A percentile compares a stretch with the other conserved stretches of the same genome.
phyloP scores from a whole-genome alignment of 169 alveolate species.

The Cryptosporidium viatorum region DNA sequence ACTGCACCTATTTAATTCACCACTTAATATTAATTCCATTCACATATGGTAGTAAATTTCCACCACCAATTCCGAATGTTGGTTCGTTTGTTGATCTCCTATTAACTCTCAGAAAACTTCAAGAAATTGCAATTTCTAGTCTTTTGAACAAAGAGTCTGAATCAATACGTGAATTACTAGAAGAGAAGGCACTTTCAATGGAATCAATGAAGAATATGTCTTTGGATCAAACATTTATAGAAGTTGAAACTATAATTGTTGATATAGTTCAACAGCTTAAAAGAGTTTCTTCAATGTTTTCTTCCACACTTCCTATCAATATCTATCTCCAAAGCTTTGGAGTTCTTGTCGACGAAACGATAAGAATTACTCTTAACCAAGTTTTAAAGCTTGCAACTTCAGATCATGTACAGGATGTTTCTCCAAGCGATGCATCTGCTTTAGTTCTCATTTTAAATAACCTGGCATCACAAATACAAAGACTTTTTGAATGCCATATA shows the following conservation, averaged over 20 bases:
- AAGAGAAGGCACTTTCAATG: constrained; percentile 40
- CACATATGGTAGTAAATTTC: constrained; percentile 55
- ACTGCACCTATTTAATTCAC: constrained; percentile 64
- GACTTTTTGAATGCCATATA: constrained; percentile 52
- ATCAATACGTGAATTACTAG: not conserved
- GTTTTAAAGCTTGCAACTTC: constrained; percentile 52
- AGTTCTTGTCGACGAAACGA: constrained; percentile 53
- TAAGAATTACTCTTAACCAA: constrained; percentile 22
- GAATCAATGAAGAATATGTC: constrained; percentile 58
- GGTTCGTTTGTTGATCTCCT: constrained; percentile 72
- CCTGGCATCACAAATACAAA: constrained; percentile 45
- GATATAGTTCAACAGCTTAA: constrained; percentile 43
- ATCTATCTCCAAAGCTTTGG: constrained; percentile 64
- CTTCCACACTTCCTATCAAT: constrained; percentile 23
- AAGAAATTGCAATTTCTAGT: constrained; percentile 63
- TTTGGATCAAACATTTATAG: constrained; percentile 32
- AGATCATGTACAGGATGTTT: constrained; percentile 4
- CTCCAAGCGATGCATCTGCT: constrained; percentile 65
- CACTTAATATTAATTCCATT: constrained; percentile 59
- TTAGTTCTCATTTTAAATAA: constrained; percentile 35
- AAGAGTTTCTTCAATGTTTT: constrained; percentile 43
- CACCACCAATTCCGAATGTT: constrained; percentile 62
- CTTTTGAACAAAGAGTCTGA: constrained; percentile 21
- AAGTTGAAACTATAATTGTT: constrained; percentile 45
- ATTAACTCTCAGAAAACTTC: constrained; percentile 59